These are phyloP conservation scores for Huntiella decipiens DNA, from an alignment of 2,329 filamentous ascomycete species.

Conservation along the genomic window DNA sequence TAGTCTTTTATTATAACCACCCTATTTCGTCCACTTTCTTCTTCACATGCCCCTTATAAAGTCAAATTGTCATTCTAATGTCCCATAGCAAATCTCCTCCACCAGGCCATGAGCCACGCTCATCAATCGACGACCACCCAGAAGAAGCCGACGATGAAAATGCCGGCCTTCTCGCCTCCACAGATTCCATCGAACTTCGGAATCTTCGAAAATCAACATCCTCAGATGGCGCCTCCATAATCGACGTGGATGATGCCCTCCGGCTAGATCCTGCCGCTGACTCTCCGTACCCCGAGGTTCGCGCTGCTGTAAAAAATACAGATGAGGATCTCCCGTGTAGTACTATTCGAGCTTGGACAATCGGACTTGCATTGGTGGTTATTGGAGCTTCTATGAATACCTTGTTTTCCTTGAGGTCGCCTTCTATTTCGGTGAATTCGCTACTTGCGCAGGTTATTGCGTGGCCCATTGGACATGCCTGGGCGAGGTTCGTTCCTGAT, in stretches of 20 bases:
- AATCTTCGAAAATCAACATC: slow-evolving; percentile 11
- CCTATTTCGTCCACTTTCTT: neutral
- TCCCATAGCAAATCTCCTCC: neutral
- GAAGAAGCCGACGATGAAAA: slow-evolving; percentile 29
- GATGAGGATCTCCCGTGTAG: slow-evolving; percentile 48
- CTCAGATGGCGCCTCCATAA: neutral
- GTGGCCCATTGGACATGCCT: slow-evolving; percentile 42
- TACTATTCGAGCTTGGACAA: slow-evolving; percentile 45
- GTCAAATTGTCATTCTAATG: neutral
- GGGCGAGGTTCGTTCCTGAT: slow-evolving; percentile 36
- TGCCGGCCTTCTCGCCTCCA: slow-evolving; percentile 34
- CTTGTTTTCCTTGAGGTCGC: slow-evolving; percentile 41
- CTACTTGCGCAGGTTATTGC: slow-evolving; percentile 45
- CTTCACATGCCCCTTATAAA: neutral
- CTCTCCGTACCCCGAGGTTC: slow-evolving; percentile 48
- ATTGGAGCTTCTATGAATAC: slow-evolving; percentile 43
- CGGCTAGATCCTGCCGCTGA: slow-evolving; percentile 26
- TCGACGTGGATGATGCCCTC: slow-evolving; percentile 12
- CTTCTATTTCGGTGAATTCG: slow-evolving; percentile 39
- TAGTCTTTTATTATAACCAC: neutral
- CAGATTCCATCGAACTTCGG: slow-evolving; percentile 15
- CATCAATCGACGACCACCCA: neutral
- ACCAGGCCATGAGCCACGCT: slow-evolving; percentile 6
- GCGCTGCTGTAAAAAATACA: slow-evolving; percentile 43
- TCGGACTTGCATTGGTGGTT: slow-evolving; percentile 37